Base-by-base conservation (phyloP, 2,329 filamentous ascomycete species). In the Bipolaris sorokiniana region DNA sequence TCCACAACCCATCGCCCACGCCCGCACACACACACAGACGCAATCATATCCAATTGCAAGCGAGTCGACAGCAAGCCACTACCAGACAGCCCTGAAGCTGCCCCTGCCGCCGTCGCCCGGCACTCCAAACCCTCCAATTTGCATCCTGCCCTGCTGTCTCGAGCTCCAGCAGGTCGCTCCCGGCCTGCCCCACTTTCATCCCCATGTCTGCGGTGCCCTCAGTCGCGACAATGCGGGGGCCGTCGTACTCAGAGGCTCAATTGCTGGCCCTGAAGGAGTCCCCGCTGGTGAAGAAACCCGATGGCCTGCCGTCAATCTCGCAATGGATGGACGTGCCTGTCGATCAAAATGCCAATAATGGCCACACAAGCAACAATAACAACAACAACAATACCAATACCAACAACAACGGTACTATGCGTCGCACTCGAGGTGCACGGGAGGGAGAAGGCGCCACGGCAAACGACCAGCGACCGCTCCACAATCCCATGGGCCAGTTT, bases 311-410 rank as follows among this genome's bases (percentile, higher is more conserved):
- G 64, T 90, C 92, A 23, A 85, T 89, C 62, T 92, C 96, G 80
- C 91, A 96, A 82, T 98, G 93, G 93, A 96, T 97, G 92, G 92
- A 94, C 90, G 96, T 68, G 42, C 65, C 71, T 18, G 56, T 64
- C 23, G 73, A 75, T 22, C 67, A 71, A 33, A 68, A 42, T 36
- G 56, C 54, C 53, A 67, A 58, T 54, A 70, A 68, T 63, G 69
- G 59, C 57, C 67, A 65, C 42, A 48, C 62, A 47, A 67, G 58
- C 46, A 67, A 59, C 44, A 67, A 56, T 47, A 69, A 66, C 61
- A 68, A 59, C 54, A 65, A 63, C 38, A 54, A 60, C 4, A 31
- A 11, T 11, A 31, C 28, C 42, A 65, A 63, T 36, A 51, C 58
- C 42, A 65, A 55, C 46, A 68, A 63, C 40, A 68, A 66, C 31